Evolutionary conservation across 2,329 filamentous ascomycete genomes (phyloP), one percentile per base, ranked within the genome.

Genomic region (Dryadomyces quercivorus): DNA sequence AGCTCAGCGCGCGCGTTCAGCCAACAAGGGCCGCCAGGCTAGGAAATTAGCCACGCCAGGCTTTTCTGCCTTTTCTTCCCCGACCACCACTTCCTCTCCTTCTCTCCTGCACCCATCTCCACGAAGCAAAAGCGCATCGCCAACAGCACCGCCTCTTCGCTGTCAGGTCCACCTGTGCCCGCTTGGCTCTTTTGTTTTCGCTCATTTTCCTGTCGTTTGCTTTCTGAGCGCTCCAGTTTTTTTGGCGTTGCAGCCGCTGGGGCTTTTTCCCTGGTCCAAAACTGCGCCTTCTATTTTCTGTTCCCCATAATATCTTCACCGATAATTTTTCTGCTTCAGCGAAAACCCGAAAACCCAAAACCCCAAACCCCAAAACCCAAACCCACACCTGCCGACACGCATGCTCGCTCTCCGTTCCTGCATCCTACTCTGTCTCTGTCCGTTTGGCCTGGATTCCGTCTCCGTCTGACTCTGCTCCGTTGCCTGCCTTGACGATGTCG

Each of bases 401-500:
- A 31, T 31, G 31, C 31, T 18, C 9, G 16, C 13, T 44, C 16
- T 18, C 42, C 26, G 9, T 21, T 49, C 31, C 8, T 13, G 31
- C 15, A 18, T 20, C 31, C 22, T 34, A 34, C 46, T 8, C 12
- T 13, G 43, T 45, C 43, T 10, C 18, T 5, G 16, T 36, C 46
- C 22, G 26, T 31, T 31, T 31, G 26, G 26, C 26, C 26, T 42
- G 12, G 38, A 42, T 18, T 45, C 9, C 43, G n/a, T 45, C 43
- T 45, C 43, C n/a, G n/a, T n/a, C 16, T 45, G 13, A 18, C 5
- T 45, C 43, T 9, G 13, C 16, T 6, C n/a, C 18, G 13, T 45
- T 12, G 13, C 9, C n/a, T 20, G 43, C 43, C 5, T 9, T 20
- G 16, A 16, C 20, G 34, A 60, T 61, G 60, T 59, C 60, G 47